Base-by-base conservation (phyloP, 768 basidiomycete genomes). In the Trametes meyenii region DNA sequence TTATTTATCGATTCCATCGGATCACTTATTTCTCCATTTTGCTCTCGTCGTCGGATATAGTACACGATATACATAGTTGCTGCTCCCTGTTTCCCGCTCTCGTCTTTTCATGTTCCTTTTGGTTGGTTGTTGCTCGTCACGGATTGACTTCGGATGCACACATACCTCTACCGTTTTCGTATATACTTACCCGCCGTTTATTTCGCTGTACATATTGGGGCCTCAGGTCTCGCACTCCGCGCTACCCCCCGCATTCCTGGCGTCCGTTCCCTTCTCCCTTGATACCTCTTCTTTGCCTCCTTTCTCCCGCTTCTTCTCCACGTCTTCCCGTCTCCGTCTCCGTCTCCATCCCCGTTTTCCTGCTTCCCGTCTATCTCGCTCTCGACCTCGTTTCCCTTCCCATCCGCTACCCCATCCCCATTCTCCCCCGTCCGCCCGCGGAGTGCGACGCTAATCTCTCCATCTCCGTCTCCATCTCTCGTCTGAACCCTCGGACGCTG, bases 151-250 rank as follows among this genome's bases (percentile, higher is more conserved):
- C 52, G 58, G 57, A 50, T 65, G 55, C 71, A 72, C 29, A 33
- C 67, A 69, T 72, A 63, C 52, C 64, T 58, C 56, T 62, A 53
- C 61, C 58, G 50, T 24, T 58, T 60, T 45, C 49, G 57, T 61
- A 68, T 69, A 72, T 72, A 72, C 75, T 73, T 74, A 71, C 71
- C 66, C 66, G 60, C 70, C 75, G 66, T 69, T 65, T 70, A 65
- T 55, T 49, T 55, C 48, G n/a, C 35, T 59, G 62, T 54, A 64
- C 62, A 64, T 64, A 50, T 64, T 55, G 57, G 62, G 62, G 55
- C 54, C 45, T 43, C 53, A 55, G 58, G 62, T 54, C 54, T 54
- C 58, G 62, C 62, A 60, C 58, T 40, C 62, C 46, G 62, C 62
- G 62, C 62, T 64, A 64, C 62, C 62, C 62, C 50, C 38, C 62